Percentiles rank a stretch among this genome's conserved stretches.
Conservation (phyloP, 768 basidiomycete species). For the Rhizopogon roseolus region DNA sequence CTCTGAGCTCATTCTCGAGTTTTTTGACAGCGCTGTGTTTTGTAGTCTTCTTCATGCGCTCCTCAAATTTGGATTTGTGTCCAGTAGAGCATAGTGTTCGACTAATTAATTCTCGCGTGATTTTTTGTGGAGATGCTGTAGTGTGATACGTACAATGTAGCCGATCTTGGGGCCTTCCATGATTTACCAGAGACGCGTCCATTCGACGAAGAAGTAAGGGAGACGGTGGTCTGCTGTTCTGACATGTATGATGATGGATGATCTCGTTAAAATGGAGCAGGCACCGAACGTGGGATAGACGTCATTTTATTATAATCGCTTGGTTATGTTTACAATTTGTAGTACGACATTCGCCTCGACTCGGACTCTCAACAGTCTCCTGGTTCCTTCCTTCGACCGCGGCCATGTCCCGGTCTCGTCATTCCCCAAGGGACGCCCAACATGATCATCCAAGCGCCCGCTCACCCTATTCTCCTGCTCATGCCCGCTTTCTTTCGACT, state of each 20-base stretch:
- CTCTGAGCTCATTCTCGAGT: constrained; percentile 66
- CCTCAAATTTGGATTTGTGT: constrained; percentile 66
- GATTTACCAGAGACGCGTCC: constrained; percentile 68
- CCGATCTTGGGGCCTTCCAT: constrained; percentile 53
- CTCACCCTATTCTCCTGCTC: constrained; percentile 30
- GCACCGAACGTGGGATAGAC: background rate
- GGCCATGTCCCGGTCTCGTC: constrained; percentile 38
- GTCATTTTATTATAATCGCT: too few species aligned
- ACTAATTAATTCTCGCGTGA: constrained; percentile 28
- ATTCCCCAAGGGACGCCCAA: constrained; percentile 32
- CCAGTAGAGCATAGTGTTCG: constrained; percentile 64
- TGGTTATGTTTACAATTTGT: too few species aligned
- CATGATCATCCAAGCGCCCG: constrained; percentile 48
- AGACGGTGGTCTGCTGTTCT: constrained; percentile 13
- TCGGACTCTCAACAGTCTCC: background rate
- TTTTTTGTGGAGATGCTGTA: background rate
- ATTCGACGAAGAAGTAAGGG: constrained; percentile 52
- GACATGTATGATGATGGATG: too few species aligned
- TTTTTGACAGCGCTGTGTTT: constrained; percentile 68
- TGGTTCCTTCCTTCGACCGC: constrained; percentile 9
- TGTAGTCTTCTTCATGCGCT: constrained; percentile 65
- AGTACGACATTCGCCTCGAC: too few species aligned
- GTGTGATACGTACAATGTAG: constrained; percentile 40
- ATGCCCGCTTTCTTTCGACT: constrained; percentile 47
- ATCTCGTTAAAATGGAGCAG: too few species aligned